A percentile compares a stretch with the other conserved stretches of the same genome.
These are phyloP conservation scores for Basipetospora chlamydospora DNA, from an alignment of 2,329 filamentous ascomycete genomes.

Conservation along the genomic window DNA sequence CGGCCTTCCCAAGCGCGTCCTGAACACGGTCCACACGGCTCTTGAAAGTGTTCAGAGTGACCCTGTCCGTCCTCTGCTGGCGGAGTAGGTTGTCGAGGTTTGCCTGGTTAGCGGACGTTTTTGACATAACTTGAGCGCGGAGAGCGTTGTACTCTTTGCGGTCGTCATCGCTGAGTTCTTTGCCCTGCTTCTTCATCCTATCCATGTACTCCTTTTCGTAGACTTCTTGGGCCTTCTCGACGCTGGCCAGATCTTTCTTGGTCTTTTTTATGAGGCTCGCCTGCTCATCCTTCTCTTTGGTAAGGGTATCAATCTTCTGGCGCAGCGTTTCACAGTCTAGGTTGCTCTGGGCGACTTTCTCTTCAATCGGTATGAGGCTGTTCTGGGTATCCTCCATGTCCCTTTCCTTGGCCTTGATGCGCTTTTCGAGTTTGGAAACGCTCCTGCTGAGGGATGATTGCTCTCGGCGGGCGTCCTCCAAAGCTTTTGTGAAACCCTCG, in stretches of 20 bases:
- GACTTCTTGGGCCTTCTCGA: slow-evolving; percentile 79
- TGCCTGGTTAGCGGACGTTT: slow-evolving; percentile 65
- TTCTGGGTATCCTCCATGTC: slow-evolving; percentile 79
- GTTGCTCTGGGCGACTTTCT: slow-evolving; percentile 72
- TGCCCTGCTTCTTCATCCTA: slow-evolving; percentile 72
- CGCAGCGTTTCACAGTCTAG: slow-evolving; percentile 55
- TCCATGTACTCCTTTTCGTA: slow-evolving; percentile 84
- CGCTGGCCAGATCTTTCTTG: slow-evolving; percentile 63
- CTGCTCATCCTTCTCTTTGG: slow-evolving; percentile 64
- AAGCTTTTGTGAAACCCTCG: slow-evolving; percentile 63
- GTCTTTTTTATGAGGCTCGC: slow-evolving; percentile 53
- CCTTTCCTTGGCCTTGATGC: slow-evolving; percentile 74
- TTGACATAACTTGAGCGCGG: slow-evolving; percentile 70
- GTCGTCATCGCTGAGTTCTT: slow-evolving; percentile 71
- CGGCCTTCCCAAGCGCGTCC: slow-evolving; percentile 57
- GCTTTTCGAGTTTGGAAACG: slow-evolving; percentile 67
- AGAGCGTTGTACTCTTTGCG: slow-evolving; percentile 80
- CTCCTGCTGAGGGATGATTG: slow-evolving; percentile 64
- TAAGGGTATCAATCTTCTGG: slow-evolving; percentile 53
- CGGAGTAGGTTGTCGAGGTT: slow-evolving; percentile 77
- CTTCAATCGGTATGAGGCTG: slow-evolving; percentile 73
- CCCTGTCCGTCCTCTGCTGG: slow-evolving; percentile 80
- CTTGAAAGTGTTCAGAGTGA: slow-evolving; percentile 77
- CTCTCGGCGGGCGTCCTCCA: slow-evolving; percentile 73
- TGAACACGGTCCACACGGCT: slow-evolving; percentile 73